These are phyloP conservation scores for Biscogniauxia marginata DNA, from an alignment of 2,329 filamentous ascomycete species.

Conservation along the genomic window DNA sequence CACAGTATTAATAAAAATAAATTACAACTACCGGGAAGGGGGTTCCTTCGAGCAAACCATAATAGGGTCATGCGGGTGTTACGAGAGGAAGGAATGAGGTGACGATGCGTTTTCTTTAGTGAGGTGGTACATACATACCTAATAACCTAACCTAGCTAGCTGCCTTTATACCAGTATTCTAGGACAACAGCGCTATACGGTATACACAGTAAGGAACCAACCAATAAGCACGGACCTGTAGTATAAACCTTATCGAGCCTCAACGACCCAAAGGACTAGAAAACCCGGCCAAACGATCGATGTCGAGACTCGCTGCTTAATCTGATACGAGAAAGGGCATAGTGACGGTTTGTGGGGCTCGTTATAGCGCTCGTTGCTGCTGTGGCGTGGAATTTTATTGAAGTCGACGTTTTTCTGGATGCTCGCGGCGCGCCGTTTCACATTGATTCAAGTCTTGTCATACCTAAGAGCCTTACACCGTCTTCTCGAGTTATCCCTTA, in stretches of 20 bases:
- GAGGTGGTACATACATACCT: too few relatives aligned
- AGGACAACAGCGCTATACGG: background rate
- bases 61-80: background rate
- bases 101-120: too few relatives aligned
- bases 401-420: too few relatives aligned
- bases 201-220: background rate
- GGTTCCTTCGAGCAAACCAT: background rate
- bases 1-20: background rate
- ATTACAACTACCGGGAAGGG: background rate
- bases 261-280: background rate
- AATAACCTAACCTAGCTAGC: too few relatives aligned
- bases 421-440: background rate
- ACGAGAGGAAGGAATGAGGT: too few relatives aligned
- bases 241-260: background rate
- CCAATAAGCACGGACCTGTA: background rate
- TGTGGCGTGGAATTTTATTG: too few relatives aligned
- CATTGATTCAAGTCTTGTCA: background rate
- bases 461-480: background rate
- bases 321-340: constrained; percentile 6
- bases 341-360: background rate
- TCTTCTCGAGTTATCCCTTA: background rate
- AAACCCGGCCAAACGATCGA: background rate
- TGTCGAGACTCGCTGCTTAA: background rate
- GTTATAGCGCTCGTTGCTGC: too few relatives aligned
- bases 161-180: too few relatives aligned